Evolutionary conservation across 2,329 filamentous ascomycete species (phyloP).

Genomic region (Pseudogymnoascus sp.): DNA sequence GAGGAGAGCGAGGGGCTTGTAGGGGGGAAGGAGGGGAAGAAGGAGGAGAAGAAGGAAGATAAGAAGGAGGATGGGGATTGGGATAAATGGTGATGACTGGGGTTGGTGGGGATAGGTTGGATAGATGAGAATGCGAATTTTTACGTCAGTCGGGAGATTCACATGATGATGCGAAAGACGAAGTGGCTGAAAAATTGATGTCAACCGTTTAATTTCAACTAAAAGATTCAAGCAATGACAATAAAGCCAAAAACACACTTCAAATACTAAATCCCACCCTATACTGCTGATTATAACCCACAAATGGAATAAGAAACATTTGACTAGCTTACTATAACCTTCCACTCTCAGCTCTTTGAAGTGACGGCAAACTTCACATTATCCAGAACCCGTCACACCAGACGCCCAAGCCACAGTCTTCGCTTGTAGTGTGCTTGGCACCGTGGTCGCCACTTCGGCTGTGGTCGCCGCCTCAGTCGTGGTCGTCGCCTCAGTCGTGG

Average conservation of each 20-base stretch:
- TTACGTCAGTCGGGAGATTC: background rate
- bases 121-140: background rate
- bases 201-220: background rate
- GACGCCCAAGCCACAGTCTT: background rate
- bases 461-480: no score
- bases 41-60: slow-evolving; percentile 15
- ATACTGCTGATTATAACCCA: background rate
- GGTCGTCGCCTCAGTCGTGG: background rate
- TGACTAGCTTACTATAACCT: background rate
- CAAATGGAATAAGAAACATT: background rate
- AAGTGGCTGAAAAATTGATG: background rate
- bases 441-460: background rate
- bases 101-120: background rate
- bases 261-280: background rate
- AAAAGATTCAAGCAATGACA: background rate
- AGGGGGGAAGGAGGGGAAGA: slow-evolving; percentile 14
- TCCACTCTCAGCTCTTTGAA: background rate
- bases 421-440: background rate
- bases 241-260: background rate
- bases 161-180: background rate
- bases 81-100: slow-evolving; percentile 22
- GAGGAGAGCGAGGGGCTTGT: background rate
- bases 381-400: background rate
- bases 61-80: slow-evolving; percentile 24
- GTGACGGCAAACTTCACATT: background rate